Evolutionary conservation across 2,329 filamentous ascomycete genomes (phyloP).

Genomic region (Onygena corvina): DNA sequence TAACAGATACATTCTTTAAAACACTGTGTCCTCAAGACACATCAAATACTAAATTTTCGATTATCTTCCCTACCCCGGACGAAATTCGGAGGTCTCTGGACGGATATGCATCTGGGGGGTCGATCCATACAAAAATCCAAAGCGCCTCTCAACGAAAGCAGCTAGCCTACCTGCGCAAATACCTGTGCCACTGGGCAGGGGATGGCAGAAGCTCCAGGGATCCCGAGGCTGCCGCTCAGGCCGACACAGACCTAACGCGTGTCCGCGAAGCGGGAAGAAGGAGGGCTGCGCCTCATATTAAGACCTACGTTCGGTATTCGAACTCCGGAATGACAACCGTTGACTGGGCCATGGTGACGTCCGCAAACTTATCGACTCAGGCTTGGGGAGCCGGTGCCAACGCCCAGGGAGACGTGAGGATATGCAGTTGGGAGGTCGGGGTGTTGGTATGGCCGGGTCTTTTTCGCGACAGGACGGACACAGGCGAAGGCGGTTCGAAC

Average conservation of each 20-base stretch:
- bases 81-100: conserved; percentile 67
- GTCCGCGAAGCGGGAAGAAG: conserved; percentile 47
- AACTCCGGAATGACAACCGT: conserved; percentile 38
- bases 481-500: not conserved
- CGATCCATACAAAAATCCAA: conserved; percentile 70
- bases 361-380: conserved; percentile 83
- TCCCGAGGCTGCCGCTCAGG: not conserved
- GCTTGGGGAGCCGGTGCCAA: conserved; percentile 75
- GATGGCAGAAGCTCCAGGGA: conserved; percentile 29
- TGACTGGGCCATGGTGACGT: conserved; percentile 78
- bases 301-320: conserved; percentile 65
- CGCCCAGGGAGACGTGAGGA: conserved; percentile 49
- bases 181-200: conserved; percentile 66
- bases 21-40: conserved; percentile 23
- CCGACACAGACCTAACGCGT: not conserved
- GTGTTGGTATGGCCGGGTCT: conserved; percentile 68
- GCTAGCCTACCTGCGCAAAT: conserved; percentile 55
- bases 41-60: conserved; percentile 40
- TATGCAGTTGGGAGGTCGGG: conserved; percentile 74
- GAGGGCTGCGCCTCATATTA: conserved; percentile 73
- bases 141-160: conserved; percentile 61
- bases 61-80: conserved; percentile 69
- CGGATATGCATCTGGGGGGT: conserved; percentile 63
- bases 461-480: conserved; percentile 22
- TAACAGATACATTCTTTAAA: conserved; percentile 52